Percentiles rank a stretch among this genome's conserved stretches.
These are phyloP conservation scores for Fragaria ananassa DNA, from an alignment of 306 rosid species.

Conservation along the genomic window DNA sequence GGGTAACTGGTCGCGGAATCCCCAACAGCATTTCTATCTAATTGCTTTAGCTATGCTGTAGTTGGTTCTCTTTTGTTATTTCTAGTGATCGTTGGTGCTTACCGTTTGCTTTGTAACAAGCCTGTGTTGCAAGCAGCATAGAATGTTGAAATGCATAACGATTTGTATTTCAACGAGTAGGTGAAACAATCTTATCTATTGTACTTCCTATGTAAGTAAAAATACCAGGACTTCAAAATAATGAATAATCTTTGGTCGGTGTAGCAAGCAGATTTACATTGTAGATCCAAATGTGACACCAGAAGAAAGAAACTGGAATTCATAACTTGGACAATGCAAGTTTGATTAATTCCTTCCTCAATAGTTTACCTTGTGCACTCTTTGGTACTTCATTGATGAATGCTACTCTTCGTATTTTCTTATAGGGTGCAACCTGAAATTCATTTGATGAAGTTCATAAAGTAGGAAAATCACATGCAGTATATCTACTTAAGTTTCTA, in stretches of 20 bases:
- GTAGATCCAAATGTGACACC: neutral
- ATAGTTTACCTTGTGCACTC: conserved; percentile 49
- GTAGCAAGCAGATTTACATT: neutral
- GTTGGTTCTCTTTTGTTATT: conserved; percentile 8
- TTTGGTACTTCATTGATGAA: conserved; percentile 51
- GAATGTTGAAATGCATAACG: neutral
- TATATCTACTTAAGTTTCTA: neutral
- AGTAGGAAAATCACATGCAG: neutral
- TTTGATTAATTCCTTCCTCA: conserved; percentile 51
- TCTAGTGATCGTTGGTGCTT: neutral
- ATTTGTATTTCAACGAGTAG: neutral
- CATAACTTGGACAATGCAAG: conserved; percentile 25
- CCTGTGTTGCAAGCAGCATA: neutral
- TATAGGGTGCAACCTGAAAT: conserved; percentile 55
- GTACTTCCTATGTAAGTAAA: neutral
- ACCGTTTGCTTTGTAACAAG: neutral
- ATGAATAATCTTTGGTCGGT: neutral
- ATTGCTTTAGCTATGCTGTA: conserved; percentile 7
- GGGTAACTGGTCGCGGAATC: conserved; percentile 90
- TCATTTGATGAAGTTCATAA: neutral
- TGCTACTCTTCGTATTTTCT: conserved; percentile 44
- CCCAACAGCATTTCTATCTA: conserved; percentile 87
- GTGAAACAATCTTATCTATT: neutral
- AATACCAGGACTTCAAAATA: neutral
- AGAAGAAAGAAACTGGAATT: neutral